Percentiles rank a stretch among this genome's conserved stretches.
Conservation (phyloP, 208 protist species). For the Vickermania spadyakhi region DNA sequence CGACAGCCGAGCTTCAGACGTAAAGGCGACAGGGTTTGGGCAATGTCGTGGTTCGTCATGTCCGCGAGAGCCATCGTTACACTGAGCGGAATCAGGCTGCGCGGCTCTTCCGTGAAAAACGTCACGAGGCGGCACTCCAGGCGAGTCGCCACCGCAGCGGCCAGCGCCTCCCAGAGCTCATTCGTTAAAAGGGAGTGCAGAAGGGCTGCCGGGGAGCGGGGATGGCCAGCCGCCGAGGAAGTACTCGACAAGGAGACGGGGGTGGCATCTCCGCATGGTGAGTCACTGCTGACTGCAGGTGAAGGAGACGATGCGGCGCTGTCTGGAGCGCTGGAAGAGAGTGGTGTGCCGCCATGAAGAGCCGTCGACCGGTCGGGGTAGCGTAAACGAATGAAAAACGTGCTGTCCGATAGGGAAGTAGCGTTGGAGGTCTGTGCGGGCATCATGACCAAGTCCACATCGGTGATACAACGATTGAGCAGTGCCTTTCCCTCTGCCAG, state of each 20-base stretch:
- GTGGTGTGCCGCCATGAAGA: not conserved
- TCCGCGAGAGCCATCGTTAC: conserved; percentile 60
- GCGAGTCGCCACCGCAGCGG: conserved; percentile 21
- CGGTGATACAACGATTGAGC: conserved; percentile 12
- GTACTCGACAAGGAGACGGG: not conserved
- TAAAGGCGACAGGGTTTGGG: conserved; percentile 46
- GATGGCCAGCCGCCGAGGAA: not conserved
- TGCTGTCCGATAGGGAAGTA: conserved; percentile 3
- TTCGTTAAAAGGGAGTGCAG: not conserved
- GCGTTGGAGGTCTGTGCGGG: conserved; percentile 15
- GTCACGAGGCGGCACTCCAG: conserved; percentile 30
- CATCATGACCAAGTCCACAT: conserved; percentile 71
- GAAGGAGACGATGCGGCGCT: not conserved
- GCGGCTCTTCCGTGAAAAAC: conserved; percentile 40
- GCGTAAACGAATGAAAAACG: conserved; percentile 35
- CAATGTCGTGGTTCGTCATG: conserved; percentile 29
- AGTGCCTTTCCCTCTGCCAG: not conserved
- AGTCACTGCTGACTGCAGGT: not conserved
- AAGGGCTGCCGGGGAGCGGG: not conserved
- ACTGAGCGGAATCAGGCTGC: conserved; percentile 42
- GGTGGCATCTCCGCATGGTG: not conserved
- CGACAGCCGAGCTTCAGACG: conserved; percentile 81
- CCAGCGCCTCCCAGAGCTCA: conserved; percentile 32
- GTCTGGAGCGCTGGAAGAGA: not conserved
- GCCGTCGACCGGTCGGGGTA: conserved; percentile 8